These are phyloP conservation scores for Leucocoprinus sp. DNA, from an alignment of 768 basidiomycete species.

Conservation along the genomic window DNA sequence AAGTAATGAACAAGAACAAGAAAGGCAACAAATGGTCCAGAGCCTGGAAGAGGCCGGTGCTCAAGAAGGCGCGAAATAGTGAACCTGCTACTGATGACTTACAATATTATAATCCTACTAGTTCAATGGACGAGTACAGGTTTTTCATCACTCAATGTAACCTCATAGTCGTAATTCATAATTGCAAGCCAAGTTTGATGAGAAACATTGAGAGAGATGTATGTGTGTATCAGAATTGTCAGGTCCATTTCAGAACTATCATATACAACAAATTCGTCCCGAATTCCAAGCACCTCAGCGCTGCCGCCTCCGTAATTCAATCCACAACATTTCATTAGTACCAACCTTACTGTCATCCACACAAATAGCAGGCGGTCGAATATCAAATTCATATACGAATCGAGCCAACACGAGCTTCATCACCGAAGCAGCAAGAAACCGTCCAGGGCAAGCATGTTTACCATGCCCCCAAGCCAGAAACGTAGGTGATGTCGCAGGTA, in stretches of 20 bases:
- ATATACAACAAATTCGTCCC: no score
- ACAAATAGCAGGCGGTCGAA: slow-evolving; percentile 1
- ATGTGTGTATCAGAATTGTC: no score
- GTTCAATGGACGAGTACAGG: no score
- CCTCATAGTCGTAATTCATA: no score
- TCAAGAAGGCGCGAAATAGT: no score
- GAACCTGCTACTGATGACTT: no score
- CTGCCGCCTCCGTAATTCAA: slow-evolving; percentile 1
- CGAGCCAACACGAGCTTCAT: slow-evolving; percentile 13
- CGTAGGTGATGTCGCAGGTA: slow-evolving; percentile 19
- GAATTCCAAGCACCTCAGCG: neutral
- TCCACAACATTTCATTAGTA: neutral
- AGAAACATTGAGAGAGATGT: no score
- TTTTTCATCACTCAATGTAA: no score
- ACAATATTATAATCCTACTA: no score
- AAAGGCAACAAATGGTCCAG: slow-evolving; percentile 19
- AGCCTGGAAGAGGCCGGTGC: slow-evolving; percentile 18
- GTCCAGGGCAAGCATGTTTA: slow-evolving; percentile 23
- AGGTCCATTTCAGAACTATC: no score
- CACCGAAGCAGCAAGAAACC: slow-evolving; percentile 14
- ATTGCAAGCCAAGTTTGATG: no score
- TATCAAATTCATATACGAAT: slow-evolving; percentile 7
- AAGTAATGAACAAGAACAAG: slow-evolving; percentile 1
- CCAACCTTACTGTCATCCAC: neutral
- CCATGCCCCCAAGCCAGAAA: slow-evolving; percentile 30